These are phyloP conservation scores for Vinca major DNA, from an alignment of 305 asterid species.

Conservation along the genomic window DNA sequence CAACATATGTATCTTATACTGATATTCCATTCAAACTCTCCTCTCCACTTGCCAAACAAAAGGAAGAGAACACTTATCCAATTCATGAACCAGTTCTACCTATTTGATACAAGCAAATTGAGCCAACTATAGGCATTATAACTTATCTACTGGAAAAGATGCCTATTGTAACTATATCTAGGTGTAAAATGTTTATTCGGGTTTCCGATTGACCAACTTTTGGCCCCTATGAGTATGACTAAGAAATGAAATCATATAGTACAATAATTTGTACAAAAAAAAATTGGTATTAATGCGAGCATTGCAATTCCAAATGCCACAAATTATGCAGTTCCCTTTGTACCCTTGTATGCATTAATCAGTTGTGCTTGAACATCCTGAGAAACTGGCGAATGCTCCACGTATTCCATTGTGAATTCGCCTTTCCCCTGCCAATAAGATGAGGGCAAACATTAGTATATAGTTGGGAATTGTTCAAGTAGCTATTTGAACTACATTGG, in stretches of 20 bases:
- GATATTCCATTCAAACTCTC: too few species aligned
- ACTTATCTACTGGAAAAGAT: too few species aligned
- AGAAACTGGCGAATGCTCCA: slow-evolving; percentile 73
- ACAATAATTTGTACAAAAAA: slow-evolving; percentile 6
- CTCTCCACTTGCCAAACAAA: too few species aligned
- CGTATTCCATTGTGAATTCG: slow-evolving; percentile 96
- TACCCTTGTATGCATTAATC: slow-evolving; percentile 56
- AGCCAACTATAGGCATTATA: neutral
- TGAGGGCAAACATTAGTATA: neutral
- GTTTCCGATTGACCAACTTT: slow-evolving; percentile 21
- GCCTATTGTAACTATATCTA: neutral
- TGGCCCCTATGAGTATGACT: slow-evolving; percentile 5
- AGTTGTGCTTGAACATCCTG: slow-evolving; percentile 77
- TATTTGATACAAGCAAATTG: neutral
- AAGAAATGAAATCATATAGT: slow-evolving; percentile 4
- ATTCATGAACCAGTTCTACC: neutral
- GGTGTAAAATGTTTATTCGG: slow-evolving; percentile 11
- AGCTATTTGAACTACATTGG: too few species aligned
- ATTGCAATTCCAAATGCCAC: slow-evolving; percentile 10
- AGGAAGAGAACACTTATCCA: too few species aligned
- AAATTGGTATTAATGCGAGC: too few species aligned
- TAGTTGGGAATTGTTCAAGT: neutral
- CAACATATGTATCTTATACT: too few species aligned
- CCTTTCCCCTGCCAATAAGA: slow-evolving; percentile 69
- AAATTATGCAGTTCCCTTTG: slow-evolving; percentile 43